Evolutionary conservation across 2,329 filamentous ascomycete species (phyloP).

Genomic region (Diaporthe citriasiana): DNA sequence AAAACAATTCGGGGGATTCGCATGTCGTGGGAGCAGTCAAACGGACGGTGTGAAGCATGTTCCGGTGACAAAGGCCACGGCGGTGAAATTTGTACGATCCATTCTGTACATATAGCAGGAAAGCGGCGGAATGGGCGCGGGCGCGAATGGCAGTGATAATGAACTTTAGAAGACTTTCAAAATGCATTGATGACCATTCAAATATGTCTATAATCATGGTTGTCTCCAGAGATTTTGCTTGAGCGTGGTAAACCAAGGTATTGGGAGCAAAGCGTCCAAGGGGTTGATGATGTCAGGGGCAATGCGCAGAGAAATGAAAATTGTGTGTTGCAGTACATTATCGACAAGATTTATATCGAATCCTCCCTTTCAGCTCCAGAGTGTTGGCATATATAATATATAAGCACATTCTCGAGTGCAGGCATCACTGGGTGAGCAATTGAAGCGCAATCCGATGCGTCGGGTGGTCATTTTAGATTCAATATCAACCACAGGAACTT

Average conservation of each 20-base stretch:
- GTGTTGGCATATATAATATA: not conserved
- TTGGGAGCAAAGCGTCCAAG: not conserved
- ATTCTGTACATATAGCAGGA: conserved; percentile 39
- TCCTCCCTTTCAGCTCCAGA: not conserved
- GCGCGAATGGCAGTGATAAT: conserved; percentile 34
- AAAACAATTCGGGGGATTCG: conserved; percentile 1
- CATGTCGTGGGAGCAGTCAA: conserved; percentile 19
- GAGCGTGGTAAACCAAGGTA: not conserved
- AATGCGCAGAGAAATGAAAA: not conserved
- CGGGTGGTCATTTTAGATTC: not conserved
- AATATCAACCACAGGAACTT: not conserved
- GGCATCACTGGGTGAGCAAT: not conserved
- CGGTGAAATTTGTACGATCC: conserved; percentile 32
- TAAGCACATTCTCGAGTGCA: not conserved
- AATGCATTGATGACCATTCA: conserved; percentile 38
- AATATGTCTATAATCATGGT: not conserved
- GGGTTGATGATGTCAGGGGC: not conserved
- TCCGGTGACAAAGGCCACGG: conserved; percentile 18
- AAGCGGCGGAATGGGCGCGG: conserved; percentile 23
- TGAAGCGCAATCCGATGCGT: not conserved
- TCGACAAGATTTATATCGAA: not conserved
- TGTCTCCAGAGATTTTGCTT: not conserved
- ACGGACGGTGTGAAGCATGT: conserved; percentile 32
- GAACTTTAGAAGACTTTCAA: conserved; percentile 34
- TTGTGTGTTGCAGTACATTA: not conserved